Conservation (phyloP, 2,329 filamentous ascomycete species). For the Fusarium multiceps region DNA sequence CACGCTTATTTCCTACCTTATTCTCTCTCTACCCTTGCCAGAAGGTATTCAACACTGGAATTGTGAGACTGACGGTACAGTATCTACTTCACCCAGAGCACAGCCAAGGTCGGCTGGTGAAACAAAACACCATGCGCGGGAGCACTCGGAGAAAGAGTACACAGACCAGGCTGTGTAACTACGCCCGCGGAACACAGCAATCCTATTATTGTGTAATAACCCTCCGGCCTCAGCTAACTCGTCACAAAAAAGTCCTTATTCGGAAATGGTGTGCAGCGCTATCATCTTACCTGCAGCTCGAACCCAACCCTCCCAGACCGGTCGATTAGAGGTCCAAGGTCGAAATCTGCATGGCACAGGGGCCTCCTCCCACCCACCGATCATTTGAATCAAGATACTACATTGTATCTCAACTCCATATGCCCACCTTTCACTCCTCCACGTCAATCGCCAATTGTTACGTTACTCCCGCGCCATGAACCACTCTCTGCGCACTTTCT, state of each 20-base stretch:
- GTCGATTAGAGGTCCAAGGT: background rate
- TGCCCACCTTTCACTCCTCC: background rate
- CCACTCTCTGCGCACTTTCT: background rate
- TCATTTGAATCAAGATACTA: background rate
- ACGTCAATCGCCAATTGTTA: background rate
- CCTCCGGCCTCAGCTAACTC: background rate
- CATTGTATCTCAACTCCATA: background rate
- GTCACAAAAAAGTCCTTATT: background rate
- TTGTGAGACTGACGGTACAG: background rate
- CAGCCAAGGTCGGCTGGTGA: background rate
- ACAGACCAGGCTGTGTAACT: background rate
- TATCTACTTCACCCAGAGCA: background rate
- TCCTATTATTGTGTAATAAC: background rate
- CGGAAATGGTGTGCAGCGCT: background rate
- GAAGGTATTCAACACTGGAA: background rate
- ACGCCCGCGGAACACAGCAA: background rate
- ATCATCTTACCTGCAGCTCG: background rate
- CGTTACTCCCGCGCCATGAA: background rate
- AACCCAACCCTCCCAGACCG: background rate
- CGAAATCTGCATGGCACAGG: background rate
- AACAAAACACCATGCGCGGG: background rate
- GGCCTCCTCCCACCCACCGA: background rate
- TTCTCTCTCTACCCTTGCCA: background rate
- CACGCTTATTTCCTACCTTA: background rate
- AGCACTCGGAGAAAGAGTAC: background rate